Conservation (phyloP, 441 rosid species). For the Croton laevigatus region DNA sequence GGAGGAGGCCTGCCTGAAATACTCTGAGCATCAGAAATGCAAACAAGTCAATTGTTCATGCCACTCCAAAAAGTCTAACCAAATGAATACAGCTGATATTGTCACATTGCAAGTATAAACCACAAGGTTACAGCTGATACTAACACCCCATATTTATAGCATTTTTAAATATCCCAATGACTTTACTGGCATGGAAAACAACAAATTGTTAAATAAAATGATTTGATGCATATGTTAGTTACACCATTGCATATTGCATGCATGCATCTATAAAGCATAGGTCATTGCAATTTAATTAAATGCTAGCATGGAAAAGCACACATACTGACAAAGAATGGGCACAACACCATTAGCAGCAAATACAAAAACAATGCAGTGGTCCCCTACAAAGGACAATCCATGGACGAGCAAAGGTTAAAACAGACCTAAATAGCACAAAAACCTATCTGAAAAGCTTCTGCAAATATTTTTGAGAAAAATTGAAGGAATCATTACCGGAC, state of each 20-base stretch:
- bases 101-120: too few relatives aligned
- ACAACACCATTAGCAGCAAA: neutral
- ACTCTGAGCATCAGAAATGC: slow-evolving; percentile 58
- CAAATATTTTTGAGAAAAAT: slow-evolving; percentile 12
- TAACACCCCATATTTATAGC: too few relatives aligned
- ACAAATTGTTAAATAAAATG: neutral
- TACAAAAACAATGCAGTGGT: slow-evolving; percentile 4
- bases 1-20: slow-evolving; percentile 97
- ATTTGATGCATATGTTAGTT: slow-evolving; percentile 4
- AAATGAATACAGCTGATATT: neutral
- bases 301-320: neutral
- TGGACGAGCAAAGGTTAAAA: neutral
- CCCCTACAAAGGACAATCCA: neutral
- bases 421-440: neutral
- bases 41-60: slow-evolving; percentile 29
- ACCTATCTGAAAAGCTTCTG: slow-evolving; percentile 7
- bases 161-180: neutral
- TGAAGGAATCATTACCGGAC: slow-evolving; percentile 57
- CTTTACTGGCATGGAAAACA: neutral
- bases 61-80: slow-evolving; percentile 15
- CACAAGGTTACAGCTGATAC: too few relatives aligned
- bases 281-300: neutral
- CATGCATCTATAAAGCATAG: neutral
- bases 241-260: neutral
- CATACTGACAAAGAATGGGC: neutral